Conservation (phyloP, 257 asterid genomes). For the Gentiana dahurica region DNA sequence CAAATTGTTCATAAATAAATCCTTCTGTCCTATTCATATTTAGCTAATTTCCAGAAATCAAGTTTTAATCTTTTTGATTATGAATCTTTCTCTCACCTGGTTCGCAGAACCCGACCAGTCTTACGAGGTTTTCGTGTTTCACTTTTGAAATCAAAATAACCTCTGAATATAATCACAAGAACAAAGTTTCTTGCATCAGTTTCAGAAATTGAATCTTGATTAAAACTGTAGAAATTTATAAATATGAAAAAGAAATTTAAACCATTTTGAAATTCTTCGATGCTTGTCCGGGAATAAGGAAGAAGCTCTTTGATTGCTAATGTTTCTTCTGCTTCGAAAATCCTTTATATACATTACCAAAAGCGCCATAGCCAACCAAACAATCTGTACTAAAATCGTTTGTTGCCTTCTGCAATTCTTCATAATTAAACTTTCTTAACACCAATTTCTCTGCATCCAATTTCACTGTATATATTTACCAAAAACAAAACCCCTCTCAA, state of each 20-base stretch:
- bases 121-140: slow-evolving; percentile 56
- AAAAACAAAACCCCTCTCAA: too few relatives aligned
- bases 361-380: slow-evolving; percentile 59
- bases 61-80: neutral
- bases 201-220: neutral
- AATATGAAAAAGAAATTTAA: neutral
- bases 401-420: slow-evolving; percentile 54
- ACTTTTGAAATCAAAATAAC: slow-evolving; percentile 60
- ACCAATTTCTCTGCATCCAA: slow-evolving; percentile 32
- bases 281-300: slow-evolving; percentile 38
- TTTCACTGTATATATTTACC: slow-evolving; percentile 13
- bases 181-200: neutral
- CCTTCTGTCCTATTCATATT: too few relatives aligned
- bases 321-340: slow-evolving; percentile 30
- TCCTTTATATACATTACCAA: slow-evolving; percentile 56
- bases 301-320: slow-evolving; percentile 61
- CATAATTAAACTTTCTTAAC: slow-evolving; percentile 35
- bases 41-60: too few relatives aligned
- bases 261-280: slow-evolving; percentile 69
- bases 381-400: slow-evolving; percentile 49
- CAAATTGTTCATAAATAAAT: too few relatives aligned
- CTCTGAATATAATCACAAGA: slow-evolving; percentile 24
- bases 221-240: neutral
- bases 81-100: slow-evolving; percentile 25
- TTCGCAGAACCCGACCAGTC: slow-evolving; percentile 66